Conservation (phyloP, 495 filamentous ascomycete genomes). For the Neurospora sp. region DNA sequence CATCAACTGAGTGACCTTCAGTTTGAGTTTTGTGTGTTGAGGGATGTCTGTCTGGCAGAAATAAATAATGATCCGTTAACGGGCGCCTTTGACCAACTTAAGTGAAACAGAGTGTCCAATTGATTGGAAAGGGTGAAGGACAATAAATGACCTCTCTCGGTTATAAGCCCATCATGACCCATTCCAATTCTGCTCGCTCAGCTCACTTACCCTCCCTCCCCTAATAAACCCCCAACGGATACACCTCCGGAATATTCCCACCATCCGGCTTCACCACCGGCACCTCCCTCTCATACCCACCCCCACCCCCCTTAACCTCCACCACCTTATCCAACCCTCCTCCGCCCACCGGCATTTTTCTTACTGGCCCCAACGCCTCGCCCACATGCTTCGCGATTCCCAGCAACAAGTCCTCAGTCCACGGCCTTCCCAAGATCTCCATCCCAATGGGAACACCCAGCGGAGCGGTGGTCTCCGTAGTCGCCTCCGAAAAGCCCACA, state of each 20-base stretch:
- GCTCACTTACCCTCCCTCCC: neutral
- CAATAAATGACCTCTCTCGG: no score
- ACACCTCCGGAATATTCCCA: constrained; percentile 29
- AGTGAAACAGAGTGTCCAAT: no score
- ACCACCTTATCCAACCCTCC: constrained; percentile 13
- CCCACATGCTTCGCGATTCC: constrained; percentile 30
- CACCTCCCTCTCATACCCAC: constrained; percentile 24
- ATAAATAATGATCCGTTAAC: no score
- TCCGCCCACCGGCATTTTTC: constrained; percentile 34
- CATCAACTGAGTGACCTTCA: neutral
- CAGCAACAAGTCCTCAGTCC: constrained; percentile 43
- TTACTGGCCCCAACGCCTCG: constrained; percentile 33
- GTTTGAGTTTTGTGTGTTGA: neutral
- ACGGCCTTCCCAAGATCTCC: constrained; percentile 50
- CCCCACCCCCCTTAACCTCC: constrained; percentile 10
- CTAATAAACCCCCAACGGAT: constrained; percentile 32
- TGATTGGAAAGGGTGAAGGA: no score
- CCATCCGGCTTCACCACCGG: constrained; percentile 32
- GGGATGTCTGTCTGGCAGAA: no score
- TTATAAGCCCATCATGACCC: no score
- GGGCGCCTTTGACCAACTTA: no score
- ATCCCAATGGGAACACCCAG: constrained; percentile 52
- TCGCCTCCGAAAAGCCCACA: constrained; percentile 30
- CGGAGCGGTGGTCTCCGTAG: constrained; percentile 34
- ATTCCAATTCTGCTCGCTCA: neutral